A percentile compares a stretch with the other conserved stretches of the same genome.
Conservation (phyloP, 129 eudicot genomes). For the Ambrosia artemisiifolia region DNA sequence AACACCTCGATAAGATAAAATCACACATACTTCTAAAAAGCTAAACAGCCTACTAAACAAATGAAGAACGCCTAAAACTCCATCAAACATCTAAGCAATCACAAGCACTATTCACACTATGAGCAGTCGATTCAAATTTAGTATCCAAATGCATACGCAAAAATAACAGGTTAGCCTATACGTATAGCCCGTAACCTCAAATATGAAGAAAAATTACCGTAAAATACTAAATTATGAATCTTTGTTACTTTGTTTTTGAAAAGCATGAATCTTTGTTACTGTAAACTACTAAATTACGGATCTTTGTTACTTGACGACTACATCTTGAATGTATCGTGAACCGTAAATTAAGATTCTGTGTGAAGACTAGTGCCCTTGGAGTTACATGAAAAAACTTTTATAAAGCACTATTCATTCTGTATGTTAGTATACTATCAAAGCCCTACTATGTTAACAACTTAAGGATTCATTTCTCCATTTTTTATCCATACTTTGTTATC, state of each 20-base stretch:
- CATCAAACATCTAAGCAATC: slow-evolving; percentile 16
- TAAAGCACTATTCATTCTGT: background rate
- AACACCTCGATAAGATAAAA: background rate
- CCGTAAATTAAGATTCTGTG: too few relatives aligned
- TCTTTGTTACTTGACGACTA: too few relatives aligned
- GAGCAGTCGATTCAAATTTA: background rate
- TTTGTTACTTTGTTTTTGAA: too few relatives aligned
- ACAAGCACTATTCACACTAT: slow-evolving; percentile 4
- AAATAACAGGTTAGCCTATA: slow-evolving; percentile 9
- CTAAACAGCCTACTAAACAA: background rate
- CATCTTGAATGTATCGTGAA: too few relatives aligned
- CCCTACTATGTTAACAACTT: background rate
- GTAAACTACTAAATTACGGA: too few relatives aligned
- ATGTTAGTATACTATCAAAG: background rate
- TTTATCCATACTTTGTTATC: background rate
- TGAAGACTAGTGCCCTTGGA: too few relatives aligned
- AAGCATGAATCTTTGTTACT: too few relatives aligned
- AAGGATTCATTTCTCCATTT: background rate
- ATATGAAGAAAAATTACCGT: background rate
- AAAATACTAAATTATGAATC: too few relatives aligned
- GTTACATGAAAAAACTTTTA: background rate
- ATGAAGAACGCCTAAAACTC: slow-evolving; percentile 15
- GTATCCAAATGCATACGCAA: background rate
- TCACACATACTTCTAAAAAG: background rate
- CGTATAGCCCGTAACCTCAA: background rate